phyloP scores from a whole-genome alignment of 768 basidiomycete genomes.

The Suillus paluster region DNA sequence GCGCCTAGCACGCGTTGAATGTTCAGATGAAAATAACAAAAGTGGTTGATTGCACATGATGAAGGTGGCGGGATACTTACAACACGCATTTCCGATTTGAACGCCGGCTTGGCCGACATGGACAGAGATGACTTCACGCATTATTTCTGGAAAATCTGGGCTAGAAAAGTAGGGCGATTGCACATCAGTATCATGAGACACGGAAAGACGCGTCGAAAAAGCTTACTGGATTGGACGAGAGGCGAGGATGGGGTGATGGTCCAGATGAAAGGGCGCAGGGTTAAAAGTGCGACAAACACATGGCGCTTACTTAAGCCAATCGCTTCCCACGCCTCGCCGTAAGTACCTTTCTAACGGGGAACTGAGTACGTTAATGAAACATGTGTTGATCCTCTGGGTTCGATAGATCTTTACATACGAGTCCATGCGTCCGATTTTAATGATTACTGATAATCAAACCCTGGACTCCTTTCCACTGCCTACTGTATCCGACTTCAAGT shows the following conservation, averaged over 20 bases:
- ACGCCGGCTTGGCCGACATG: slow-evolving; percentile 99
- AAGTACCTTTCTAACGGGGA: slow-evolving; percentile 4
- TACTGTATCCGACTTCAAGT: slow-evolving; percentile 1
- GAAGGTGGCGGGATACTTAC: slow-evolving; percentile 55
- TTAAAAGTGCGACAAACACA: slow-evolving; percentile 44
- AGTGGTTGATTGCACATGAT: slow-evolving; percentile 6
- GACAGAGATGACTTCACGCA: slow-evolving; percentile 98
- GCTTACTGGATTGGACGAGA: slow-evolving; percentile 30
- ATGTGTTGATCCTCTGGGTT: background rate
- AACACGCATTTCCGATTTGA: slow-evolving; percentile 98
- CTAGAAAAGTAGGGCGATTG: slow-evolving; percentile 6
- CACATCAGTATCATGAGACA: slow-evolving; percentile 16
- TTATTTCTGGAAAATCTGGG: slow-evolving; percentile 39
- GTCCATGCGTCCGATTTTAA: background rate
- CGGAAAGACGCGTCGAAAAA: slow-evolving; percentile 34
- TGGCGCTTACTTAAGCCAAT: slow-evolving; percentile 34
- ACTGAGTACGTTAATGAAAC: background rate
- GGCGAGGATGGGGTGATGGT: slow-evolving; percentile 32
- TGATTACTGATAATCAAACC: slow-evolving; percentile 3
- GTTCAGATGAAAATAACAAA: background rate
- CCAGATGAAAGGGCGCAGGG: slow-evolving; percentile 39
- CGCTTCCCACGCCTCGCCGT: slow-evolving; percentile 29
- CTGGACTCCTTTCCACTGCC: background rate
- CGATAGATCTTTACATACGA: slow-evolving; percentile 1
- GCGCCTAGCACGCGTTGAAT: slow-evolving; percentile 3